phyloP scores from a whole-genome alignment of 2,329 filamentous ascomycete species.

The Magnaporthales sp. region DNA sequence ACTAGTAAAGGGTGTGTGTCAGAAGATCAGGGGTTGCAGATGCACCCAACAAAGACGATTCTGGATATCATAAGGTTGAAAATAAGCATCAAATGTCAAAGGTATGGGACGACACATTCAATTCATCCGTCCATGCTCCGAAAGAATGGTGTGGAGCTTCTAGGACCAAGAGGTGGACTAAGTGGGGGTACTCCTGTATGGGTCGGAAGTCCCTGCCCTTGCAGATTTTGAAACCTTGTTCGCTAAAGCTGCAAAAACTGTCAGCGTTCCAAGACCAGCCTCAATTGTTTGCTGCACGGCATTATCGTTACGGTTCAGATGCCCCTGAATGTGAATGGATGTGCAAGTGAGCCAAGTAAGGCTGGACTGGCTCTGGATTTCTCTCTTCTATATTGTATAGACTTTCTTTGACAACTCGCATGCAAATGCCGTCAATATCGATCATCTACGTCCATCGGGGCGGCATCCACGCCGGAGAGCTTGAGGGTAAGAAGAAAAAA shows the following conservation, averaged over 20 bases:
- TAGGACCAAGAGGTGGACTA: background rate
- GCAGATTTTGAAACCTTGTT: background rate
- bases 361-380: too few species aligned
- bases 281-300: background rate
- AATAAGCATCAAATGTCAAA: slow-evolving; percentile 1
- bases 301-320: background rate
- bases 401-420: too few species aligned
- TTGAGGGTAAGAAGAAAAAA: too few species aligned
- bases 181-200: background rate
- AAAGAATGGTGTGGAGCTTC: background rate
- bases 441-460: too few species aligned
- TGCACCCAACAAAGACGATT: background rate
- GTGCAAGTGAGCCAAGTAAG: background rate
- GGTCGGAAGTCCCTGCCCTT: background rate
- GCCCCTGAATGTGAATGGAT: background rate
- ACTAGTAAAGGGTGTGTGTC: background rate
- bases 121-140: background rate
- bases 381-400: too few species aligned
- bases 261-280: background rate
- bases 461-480: too few species aligned
- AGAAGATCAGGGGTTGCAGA: background rate
- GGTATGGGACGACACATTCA: background rate
- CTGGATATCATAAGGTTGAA: background rate
- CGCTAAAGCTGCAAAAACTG: background rate
- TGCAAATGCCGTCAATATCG: too few species aligned